These are phyloP conservation scores for Rhizopus delemar DNA, from an alignment of 371 early-diverging fungal species.

Conservation along the genomic window DNA sequence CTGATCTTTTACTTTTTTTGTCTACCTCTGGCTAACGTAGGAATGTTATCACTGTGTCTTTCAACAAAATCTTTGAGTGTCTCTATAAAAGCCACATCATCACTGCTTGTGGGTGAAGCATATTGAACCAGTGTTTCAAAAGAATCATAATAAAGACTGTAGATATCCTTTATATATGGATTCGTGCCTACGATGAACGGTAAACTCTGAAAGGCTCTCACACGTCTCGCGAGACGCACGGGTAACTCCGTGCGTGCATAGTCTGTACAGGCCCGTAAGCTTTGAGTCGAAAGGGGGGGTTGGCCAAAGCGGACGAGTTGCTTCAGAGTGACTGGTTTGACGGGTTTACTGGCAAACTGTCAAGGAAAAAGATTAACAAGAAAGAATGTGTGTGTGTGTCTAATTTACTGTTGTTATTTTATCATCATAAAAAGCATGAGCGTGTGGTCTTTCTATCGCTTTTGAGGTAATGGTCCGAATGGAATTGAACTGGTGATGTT, in stretches of 20 bases:
- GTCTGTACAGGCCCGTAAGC: conserved; percentile 55
- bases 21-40: conserved; percentile 78
- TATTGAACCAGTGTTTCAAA: conserved; percentile 69
- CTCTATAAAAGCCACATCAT: conserved; percentile 61
- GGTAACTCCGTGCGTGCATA: conserved; percentile 81
- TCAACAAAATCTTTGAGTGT: conserved; percentile 72
- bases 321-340: conserved; percentile 78
- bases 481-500: not conserved
- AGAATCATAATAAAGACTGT: conserved; percentile 79
- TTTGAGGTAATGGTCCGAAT: conserved; percentile 22
- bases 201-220: conserved; percentile 79
- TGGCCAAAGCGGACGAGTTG: conserved; percentile 76
- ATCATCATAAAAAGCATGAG: conserved; percentile 51
- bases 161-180: conserved; percentile 79
- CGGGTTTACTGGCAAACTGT: conserved; percentile 61
- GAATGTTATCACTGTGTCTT: conserved; percentile 82
- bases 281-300: conserved; percentile 49
- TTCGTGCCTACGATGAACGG: conserved; percentile 93
- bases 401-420: conserved; percentile 41
- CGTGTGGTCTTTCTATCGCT: conserved; percentile 29
- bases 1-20: not conserved
- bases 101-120: conserved; percentile 46
- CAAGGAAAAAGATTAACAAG: not conserved
- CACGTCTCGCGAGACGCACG: conserved; percentile 79
- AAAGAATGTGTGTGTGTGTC: not conserved